Conservation (phyloP, 352 stramenopile species). For the Ophiocytium majus region DNA sequence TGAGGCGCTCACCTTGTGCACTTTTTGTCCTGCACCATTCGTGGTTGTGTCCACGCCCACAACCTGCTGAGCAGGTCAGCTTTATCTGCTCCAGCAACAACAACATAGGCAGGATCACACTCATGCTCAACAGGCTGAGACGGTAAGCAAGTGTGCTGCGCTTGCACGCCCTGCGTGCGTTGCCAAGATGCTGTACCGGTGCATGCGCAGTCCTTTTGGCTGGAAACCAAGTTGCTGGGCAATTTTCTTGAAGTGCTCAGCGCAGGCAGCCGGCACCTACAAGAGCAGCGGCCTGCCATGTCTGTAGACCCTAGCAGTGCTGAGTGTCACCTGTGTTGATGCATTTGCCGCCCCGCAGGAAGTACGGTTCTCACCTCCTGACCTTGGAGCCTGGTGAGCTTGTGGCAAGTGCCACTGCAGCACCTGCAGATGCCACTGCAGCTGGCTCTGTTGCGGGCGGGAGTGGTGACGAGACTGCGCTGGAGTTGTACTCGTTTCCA, state of each 20-base stretch:
- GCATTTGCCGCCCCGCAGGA: background rate
- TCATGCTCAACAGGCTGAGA: constrained; percentile 83
- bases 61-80: too few species aligned
- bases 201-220: background rate
- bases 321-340: background rate
- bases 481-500: constrained; percentile 82
- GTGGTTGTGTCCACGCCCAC: too few species aligned
- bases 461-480: background rate
- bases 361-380: background rate
- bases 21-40: too few species aligned
- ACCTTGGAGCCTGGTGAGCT: background rate
- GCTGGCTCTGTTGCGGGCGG: background rate
- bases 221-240: background rate
- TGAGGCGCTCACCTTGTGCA: too few species aligned
- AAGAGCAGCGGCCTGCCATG: background rate
- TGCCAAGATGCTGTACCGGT: too few species aligned
- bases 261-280: background rate
- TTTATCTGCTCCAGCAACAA: constrained; percentile 99
- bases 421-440: constrained; percentile 16
- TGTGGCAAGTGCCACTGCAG: background rate
- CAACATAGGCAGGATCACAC: constrained; percentile 92
- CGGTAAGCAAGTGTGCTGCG: constrained; percentile 65
- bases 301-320: background rate
- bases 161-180: background rate
- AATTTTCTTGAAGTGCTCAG: background rate